Conservation (phyloP, 345 rosid genomes). For the Brassica juncea region DNA sequence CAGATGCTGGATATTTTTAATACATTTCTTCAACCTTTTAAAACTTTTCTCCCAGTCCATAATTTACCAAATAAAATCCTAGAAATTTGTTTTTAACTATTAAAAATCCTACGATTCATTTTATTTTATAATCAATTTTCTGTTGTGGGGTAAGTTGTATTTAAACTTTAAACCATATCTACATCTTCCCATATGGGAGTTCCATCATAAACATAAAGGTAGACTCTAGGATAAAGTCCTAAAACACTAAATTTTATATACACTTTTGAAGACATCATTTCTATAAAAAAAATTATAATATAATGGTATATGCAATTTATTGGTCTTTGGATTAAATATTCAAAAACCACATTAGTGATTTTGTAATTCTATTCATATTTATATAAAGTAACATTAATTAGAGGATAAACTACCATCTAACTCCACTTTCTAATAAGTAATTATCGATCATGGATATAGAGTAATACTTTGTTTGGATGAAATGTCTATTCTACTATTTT, state of each 20-base stretch:
- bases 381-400: no score
- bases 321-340: no score
- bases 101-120: not conserved
- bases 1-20: not conserved
- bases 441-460: not conserved
- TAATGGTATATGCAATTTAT: no score
- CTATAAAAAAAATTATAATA: no score
- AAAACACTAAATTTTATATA: no score
- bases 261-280: no score
- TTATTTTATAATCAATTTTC: not conserved
- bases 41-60: not conserved
- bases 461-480: not conserved
- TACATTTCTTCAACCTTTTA: not conserved
- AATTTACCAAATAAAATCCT: not conserved
- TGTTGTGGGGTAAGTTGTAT: not conserved
- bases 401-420: not conserved
- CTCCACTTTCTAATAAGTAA: not conserved
- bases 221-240: no score
- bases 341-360: no score
- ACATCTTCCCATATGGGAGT: not conserved
- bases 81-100: no score
- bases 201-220: not conserved
- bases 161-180: not conserved
- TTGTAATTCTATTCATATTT: no score
- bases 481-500: not conserved